Conservation (phyloP, 441 rosid species). For the Erysimum pusillum region DNA sequence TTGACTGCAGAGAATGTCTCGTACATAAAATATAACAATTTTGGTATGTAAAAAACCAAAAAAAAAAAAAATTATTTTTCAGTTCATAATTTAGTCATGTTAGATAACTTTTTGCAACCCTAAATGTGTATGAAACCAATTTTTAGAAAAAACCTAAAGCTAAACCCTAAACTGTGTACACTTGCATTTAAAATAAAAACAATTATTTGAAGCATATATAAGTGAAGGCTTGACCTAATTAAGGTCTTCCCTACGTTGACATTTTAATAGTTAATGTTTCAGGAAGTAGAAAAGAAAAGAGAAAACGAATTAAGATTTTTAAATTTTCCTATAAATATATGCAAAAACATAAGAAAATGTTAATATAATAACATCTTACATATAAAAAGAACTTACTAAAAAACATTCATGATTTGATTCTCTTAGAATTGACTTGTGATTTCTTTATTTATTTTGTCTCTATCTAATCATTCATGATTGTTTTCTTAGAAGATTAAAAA, state of each 20-base stretch:
- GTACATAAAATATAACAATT: background rate
- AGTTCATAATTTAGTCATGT: background rate
- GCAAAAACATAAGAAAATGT: background rate
- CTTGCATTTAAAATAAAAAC: background rate
- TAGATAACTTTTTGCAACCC: background rate
- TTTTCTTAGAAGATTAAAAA: constrained; percentile 17
- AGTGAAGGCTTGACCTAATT: constrained; percentile 11
- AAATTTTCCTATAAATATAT: background rate
- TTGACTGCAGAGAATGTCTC: too few species aligned
- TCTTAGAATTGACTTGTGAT: background rate
- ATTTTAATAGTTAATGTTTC: background rate
- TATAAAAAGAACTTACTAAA: background rate
- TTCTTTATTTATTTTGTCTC: background rate
- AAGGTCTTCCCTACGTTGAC: constrained; percentile 35
- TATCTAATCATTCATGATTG: background rate
- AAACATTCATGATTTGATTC: background rate
- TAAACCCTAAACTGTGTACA: background rate
- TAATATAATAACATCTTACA: background rate
- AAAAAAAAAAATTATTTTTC: background rate
- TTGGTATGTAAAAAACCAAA: background rate
- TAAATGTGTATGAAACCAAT: too few species aligned
- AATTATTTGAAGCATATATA: background rate
- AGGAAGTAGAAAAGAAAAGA: too few species aligned
- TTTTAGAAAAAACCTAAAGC: too few species aligned
- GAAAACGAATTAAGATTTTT: background rate